Evolutionary conservation across 2,329 filamentous ascomycete genomes (phyloP), one percentile per base, ranked within the genome.

Genomic region (Alternaria angustiovoidea): DNA sequence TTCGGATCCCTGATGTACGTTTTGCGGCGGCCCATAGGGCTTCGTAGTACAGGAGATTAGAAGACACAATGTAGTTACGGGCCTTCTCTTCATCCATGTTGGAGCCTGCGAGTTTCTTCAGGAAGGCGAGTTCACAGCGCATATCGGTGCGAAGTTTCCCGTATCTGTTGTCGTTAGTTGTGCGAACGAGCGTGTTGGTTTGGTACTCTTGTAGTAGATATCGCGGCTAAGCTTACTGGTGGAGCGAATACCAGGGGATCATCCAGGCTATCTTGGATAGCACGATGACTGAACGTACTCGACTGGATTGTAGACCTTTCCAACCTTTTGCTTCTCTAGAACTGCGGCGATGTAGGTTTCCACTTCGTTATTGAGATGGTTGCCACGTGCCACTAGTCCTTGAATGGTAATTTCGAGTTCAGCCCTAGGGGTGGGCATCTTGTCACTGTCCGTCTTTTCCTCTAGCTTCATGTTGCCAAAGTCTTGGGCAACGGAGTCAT

Each of bases 11-110:
- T 1, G 74, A 79, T 57, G 85, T 87, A 18, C 78, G 79, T 72
- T 88, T 90, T 16, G 87, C 87, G 22, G 85, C 83, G 28, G 78
- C 76, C 89, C 89, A 91, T 2, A 91, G 81, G 6, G 86, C 83
- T 64, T 87, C 84, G 54, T 88, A 86, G 70, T 90, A 91, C 0
- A 86, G 84, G 11, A 91, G 71, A 75, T 92, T 92, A 1, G 87
- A 89, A 7, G 87, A 89, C 51, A 85, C 82, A 46, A 90, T 79
- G 28, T 85, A 83, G 70, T 90, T 87, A n/a, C 81, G 72, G 16
- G 67, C 73, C 51, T 74, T 76, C 56, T 63, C 44, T 68, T 73
- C 70, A 4, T 73, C 61, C 42, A 74, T 64, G 1, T 73, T 58
- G 2, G 67, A 61, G 2, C 54, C 62, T 3, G 67, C 57, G 7